A percentile compares a stretch with the other conserved stretches of the same genome.
phyloP scores from a whole-genome alignment of 2,329 filamentous ascomycete species.

The Fusarium graminum region DNA sequence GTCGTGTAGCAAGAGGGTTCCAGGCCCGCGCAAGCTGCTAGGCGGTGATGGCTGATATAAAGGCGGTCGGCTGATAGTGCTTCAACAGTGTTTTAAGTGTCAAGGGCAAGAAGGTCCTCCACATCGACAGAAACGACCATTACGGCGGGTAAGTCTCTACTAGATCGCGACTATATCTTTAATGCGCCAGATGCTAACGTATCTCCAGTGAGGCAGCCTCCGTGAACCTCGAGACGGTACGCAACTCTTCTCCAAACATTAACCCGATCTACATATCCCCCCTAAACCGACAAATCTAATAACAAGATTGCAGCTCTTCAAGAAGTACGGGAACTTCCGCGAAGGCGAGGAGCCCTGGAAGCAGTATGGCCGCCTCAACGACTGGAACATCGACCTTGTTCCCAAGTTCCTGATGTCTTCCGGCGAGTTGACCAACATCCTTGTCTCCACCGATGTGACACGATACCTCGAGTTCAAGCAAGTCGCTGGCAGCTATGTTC shows the following conservation, averaged over 20 bases:
- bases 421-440: conserved; percentile 97
- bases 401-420: conserved; percentile 99
- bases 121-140: conserved; percentile 98
- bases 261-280: conserved; percentile 28
- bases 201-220: conserved; percentile 83
- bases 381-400: conserved; percentile 99
- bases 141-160: conserved; percentile 86
- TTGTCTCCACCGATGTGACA: conserved; percentile 94
- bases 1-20: conserved; percentile 13
- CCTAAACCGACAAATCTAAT: conserved; percentile 43
- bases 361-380: conserved; percentile 94
- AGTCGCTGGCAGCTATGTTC: conserved; percentile 95
- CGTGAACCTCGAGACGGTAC: conserved; percentile 93
- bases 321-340: conserved; percentile 89
- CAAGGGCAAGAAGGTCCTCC: conserved; percentile 98
- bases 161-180: not conserved
- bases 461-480: conserved; percentile 93
- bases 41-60: conserved; percentile 39
- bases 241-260: conserved; percentile 46
- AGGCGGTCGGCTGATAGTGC: conserved; percentile 43
- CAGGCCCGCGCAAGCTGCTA: conserved; percentile 24
- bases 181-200: conserved; percentile 46
- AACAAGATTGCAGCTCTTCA: conserved; percentile 78
- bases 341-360: conserved; percentile 93
- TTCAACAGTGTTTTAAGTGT: conserved; percentile 83